Evolutionary conservation across 2,329 filamentous ascomycete species (phyloP).

Genomic region (Plectosphaerella sp.): DNA sequence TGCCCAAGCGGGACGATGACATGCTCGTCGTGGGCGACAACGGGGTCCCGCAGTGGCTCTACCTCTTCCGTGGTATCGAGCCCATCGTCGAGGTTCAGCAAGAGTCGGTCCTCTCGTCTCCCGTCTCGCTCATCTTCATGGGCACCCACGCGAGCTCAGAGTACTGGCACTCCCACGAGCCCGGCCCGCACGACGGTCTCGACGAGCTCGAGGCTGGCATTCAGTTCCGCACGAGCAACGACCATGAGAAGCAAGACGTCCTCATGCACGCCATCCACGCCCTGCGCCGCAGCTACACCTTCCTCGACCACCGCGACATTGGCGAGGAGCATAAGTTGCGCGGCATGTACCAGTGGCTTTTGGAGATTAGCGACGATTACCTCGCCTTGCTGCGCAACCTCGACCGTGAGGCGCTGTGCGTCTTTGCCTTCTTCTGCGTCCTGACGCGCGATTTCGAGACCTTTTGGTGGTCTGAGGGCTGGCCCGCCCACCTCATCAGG

Average conservation of each 20-base stretch:
- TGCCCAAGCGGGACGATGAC: slow-evolving; percentile 10
- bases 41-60: slow-evolving; percentile 12
- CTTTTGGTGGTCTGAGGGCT: slow-evolving; percentile 10
- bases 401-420: slow-evolving; percentile 6
- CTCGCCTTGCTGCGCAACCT: slow-evolving; percentile 1
- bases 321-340: background rate
- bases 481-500: slow-evolving; percentile 7
- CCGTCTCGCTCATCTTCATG: slow-evolving; percentile 6
- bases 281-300: slow-evolving; percentile 4
- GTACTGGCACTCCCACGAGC: background rate
- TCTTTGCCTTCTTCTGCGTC: slow-evolving; percentile 8
- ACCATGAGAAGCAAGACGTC: background rate
- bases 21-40: slow-evolving; percentile 10
- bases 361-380: slow-evolving; percentile 3
- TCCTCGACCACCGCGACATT: background rate
- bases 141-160: background rate
- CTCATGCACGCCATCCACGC: slow-evolving; percentile 1
- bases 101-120: slow-evolving; percentile 1
- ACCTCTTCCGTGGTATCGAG: slow-evolving; percentile 9
- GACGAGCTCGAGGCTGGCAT: slow-evolving; percentile 2
- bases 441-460: slow-evolving; percentile 5
- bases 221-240: background rate
- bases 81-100: slow-evolving; percentile 10
- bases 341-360: slow-evolving; percentile 7
- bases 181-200: background rate